These are phyloP conservation scores for Dipteronia dyeriana DNA, from an alignment of 345 rosid species.

Conservation along the genomic window DNA sequence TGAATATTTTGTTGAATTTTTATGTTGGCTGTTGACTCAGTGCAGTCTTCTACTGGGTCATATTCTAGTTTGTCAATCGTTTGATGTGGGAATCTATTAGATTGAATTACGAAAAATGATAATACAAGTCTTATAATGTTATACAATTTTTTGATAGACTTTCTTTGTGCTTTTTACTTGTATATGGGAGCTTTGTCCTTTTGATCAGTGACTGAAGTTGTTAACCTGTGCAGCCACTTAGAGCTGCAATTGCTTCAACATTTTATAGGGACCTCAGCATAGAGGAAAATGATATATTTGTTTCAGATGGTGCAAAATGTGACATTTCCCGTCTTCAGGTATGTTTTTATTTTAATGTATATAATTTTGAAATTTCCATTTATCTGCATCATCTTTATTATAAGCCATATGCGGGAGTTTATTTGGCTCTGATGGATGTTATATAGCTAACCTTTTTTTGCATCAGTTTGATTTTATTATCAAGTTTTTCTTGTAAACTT, in stretches of 20 bases:
- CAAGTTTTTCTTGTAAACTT: not conserved
- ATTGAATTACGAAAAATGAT: not conserved
- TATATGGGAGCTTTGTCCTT: not conserved
- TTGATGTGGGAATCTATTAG: not conserved
- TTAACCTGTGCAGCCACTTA: conserved; percentile 60
- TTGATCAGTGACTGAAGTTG: conserved; percentile 16
- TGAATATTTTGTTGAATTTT: not conserved
- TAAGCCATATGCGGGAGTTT: not conserved
- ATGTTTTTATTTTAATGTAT: not conserved
- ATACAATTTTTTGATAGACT: not conserved
- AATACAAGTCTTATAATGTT: not conserved
- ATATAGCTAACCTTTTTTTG: too few relatives aligned
- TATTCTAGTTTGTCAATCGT: not conserved
- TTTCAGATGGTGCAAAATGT: conserved; percentile 98
- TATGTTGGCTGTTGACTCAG: not conserved
- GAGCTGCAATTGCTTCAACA: conserved; percentile 76
- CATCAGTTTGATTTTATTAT: too few relatives aligned
- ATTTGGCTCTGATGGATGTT: not conserved
- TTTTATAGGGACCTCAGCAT: conserved; percentile 79
- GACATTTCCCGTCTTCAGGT: conserved; percentile 99
- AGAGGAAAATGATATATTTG: conserved; percentile 83
- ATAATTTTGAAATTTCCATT: conserved; percentile 5
- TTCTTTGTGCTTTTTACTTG: not conserved
- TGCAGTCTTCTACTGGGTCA: not conserved
- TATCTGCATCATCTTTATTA: not conserved